Base-by-base conservation (phyloP, 2,329 filamentous ascomycete genomes). In the Parafenestella ontariensis region DNA sequence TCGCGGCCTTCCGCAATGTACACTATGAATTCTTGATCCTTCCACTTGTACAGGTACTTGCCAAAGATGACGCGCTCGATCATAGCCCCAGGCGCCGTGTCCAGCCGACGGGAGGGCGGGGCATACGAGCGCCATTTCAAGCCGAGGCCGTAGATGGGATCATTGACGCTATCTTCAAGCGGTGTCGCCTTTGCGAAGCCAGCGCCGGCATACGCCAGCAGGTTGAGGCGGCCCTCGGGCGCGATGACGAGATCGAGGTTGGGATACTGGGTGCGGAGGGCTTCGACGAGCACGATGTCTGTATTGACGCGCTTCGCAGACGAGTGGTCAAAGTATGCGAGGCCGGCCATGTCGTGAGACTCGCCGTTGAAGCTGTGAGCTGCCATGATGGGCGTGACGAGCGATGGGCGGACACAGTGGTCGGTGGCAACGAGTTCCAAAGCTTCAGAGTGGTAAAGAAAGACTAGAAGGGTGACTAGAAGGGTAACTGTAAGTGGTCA, bases 11-110 rank as follows among this genome's bases (percentile, higher is more conserved):
- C 72, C 3, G 73, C 76, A 21, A 80, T 49, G 58, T 78, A 79
- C 8, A 81, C 45, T 0, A 81, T 71, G 52, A 74, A 76, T 55
- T 80, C 78, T 31, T 75, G 72, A 47, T 74, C 74, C 26, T 76
- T 71, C 77, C 78, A 81, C 41, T 78, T 78, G 58, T 80, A 74
- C 56, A 79, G 59, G 64, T 71, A 81, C 57, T 80, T 81, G 39
- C 76, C 79, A 56, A 81, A 80, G 49, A 76, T 65, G 46, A 80
- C 65, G 0, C 49, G 41, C 49, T 79, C 76, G 3, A 61, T 72
- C 24, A 80, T 71, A 18, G 54, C 59, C 23, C 78, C 79, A 15
- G 69, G 61, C 3, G 56, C 52, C 23, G 68, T 65, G 46, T 76
- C 73, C 10, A 81, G 67, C 13, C 79, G 67, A 11, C 71, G 71